Conservation (phyloP, 2,329 filamentous ascomycete genomes). For the Phymatotrichopsis omnivora region DNA sequence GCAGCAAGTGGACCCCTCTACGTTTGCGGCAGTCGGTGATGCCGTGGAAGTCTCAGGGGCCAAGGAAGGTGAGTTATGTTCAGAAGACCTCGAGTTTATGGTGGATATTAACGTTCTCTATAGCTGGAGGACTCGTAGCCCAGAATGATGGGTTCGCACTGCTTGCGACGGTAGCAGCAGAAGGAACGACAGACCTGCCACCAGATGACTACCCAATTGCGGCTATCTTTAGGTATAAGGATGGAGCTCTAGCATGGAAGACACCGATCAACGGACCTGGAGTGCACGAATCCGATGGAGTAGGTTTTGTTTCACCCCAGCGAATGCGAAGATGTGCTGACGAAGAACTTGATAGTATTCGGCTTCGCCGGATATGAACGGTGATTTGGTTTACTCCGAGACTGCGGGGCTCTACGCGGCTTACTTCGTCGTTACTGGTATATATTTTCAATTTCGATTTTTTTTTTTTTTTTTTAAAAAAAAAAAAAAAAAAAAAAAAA, state of each 20-base stretch:
- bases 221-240: constrained; percentile 49
- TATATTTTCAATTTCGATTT: not conserved
- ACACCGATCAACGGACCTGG: constrained; percentile 50
- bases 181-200: constrained; percentile 43
- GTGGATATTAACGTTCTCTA: no score
- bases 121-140: constrained; percentile 50
- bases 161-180: constrained; percentile 45
- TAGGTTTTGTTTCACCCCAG: constrained; percentile 26
- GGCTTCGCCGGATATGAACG: constrained; percentile 50
- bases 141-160: constrained; percentile 55
- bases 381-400: constrained; percentile 51
- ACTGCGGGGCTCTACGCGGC: constrained; percentile 48
- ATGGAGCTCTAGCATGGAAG: constrained; percentile 47
- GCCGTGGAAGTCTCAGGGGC: constrained; percentile 44
- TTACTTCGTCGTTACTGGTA: constrained; percentile 50
- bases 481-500: no score
- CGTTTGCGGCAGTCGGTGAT: constrained; percentile 46
- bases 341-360: constrained; percentile 36
- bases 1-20: constrained; percentile 46
- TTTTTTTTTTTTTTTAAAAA: not conserved
- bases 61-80: constrained; percentile 39
- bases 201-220: constrained; percentile 43
- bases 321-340: not conserved
- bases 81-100: no score
- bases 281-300: constrained; percentile 37